These are phyloP conservation scores for Debaryomyces castellii DNA, from an alignment of 805 yeast genomes.

Conservation along the genomic window DNA sequence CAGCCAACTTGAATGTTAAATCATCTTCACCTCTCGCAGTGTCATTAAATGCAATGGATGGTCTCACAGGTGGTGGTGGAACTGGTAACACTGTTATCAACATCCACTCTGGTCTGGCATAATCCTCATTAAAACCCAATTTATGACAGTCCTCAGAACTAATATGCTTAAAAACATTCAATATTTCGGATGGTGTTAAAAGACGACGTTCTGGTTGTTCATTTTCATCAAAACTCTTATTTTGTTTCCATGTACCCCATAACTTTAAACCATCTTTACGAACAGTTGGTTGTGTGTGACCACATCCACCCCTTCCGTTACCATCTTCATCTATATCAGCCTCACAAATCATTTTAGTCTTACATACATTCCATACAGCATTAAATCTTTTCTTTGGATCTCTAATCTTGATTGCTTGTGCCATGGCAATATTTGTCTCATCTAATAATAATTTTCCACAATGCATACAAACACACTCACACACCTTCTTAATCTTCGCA, in stretches of 20 bases:
- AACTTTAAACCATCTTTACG: conserved; percentile 94
- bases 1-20: conserved; percentile 95
- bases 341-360: conserved; percentile 93
- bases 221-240: conserved; percentile 75
- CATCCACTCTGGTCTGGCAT: conserved; percentile 99
- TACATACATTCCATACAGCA: conserved; percentile 93
- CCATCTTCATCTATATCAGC: conserved; percentile 57
- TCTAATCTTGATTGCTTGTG: conserved; percentile 81
- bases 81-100: conserved; percentile 96
- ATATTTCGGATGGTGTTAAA: conserved; percentile 83
- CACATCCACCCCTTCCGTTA: conserved; percentile 92
- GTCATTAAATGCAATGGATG: conserved; percentile 96
- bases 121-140: conserved; percentile 91
- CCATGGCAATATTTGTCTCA: conserved; percentile 78
- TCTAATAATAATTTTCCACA: conserved; percentile 93
- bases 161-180: conserved; percentile 89
- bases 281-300: conserved; percentile 92
- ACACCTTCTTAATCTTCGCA: conserved; percentile 88
- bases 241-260: conserved; percentile 98
- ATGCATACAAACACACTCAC: conserved; percentile 98
- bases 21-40: conserved; percentile 99
- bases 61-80: conserved; percentile 99
- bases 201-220: conserved; percentile 91
- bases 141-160: conserved; percentile 76
- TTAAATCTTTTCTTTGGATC: conserved; percentile 96